Evolutionary conservation across 495 filamentous ascomycete genomes (phyloP).

Genomic region (Talaromyces adpressus): DNA sequence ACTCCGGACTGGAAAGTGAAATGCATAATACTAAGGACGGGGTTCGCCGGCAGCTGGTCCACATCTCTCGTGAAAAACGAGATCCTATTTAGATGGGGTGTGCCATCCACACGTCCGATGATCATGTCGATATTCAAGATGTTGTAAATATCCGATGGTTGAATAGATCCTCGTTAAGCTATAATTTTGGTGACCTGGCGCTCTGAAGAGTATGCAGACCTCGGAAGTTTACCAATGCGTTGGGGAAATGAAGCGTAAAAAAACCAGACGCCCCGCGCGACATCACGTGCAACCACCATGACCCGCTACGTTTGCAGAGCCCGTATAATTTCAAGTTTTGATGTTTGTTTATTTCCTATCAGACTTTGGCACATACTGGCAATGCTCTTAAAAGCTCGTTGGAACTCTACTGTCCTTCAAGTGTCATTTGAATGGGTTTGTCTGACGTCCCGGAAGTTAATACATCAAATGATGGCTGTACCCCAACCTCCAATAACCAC

Average conservation of each 20-base stretch:
- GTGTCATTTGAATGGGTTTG: too few relatives aligned
- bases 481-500: too few relatives aligned
- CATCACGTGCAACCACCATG: too few relatives aligned
- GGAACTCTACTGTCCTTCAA: too few relatives aligned
- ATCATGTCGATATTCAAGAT: background rate
- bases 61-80: background rate
- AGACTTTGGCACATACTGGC: too few relatives aligned
- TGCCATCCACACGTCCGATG: background rate
- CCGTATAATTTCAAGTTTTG: too few relatives aligned
- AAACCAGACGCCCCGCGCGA: too few relatives aligned
- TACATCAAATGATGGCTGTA: too few relatives aligned
- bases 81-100: background rate
- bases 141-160: background rate
- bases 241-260: background rate
- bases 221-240: background rate
- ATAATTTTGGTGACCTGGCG: background rate
- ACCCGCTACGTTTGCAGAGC: too few relatives aligned
- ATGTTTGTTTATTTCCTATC: too few relatives aligned
- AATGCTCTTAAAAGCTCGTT: too few relatives aligned
- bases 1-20: slow-evolving; percentile 11
- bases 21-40: slow-evolving; percentile 10
- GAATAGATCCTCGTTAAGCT: background rate
- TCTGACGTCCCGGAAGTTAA: too few relatives aligned
- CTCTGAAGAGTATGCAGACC: background rate
- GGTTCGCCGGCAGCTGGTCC: slow-evolving; percentile 1